Evolutionary conservation across 2,329 filamentous ascomycete genomes (phyloP).

Genomic region (Fusarium pseudoanthophilum): DNA sequence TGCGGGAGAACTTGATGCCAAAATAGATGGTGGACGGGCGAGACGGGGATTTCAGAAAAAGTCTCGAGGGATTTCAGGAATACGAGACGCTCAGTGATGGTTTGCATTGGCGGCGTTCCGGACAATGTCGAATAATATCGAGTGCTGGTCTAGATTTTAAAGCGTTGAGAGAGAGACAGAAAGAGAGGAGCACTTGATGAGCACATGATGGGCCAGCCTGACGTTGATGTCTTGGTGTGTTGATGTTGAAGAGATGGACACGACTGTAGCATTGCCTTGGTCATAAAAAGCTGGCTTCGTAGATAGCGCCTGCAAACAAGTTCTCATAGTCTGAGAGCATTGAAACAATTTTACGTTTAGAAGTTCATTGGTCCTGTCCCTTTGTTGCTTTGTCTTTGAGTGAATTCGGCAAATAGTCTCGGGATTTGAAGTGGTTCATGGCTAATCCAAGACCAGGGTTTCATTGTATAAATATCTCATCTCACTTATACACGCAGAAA

Average conservation of each 20-base stretch:
- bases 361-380: background rate
- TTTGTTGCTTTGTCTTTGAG: background rate
- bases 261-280: constrained; percentile 15
- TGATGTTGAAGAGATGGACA: constrained; percentile 32
- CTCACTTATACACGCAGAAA: background rate
- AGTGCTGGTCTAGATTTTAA: constrained; percentile 51
- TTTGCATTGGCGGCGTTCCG: constrained; percentile 57
- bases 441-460: background rate
- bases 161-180: constrained; percentile 46
- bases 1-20: constrained; percentile 76
- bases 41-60: constrained; percentile 35
- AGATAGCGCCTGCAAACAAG: constrained; percentile 25
- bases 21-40: constrained; percentile 52
- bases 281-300: constrained; percentile 18
- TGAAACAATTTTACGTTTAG: constrained; percentile 21
- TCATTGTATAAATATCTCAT: constrained; percentile 3
- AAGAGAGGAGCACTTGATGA: constrained; percentile 44
- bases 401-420: background rate
- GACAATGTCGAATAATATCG: constrained; percentile 53
- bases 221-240: constrained; percentile 30
- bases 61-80: constrained; percentile 44
- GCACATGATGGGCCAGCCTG: constrained; percentile 36
- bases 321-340: constrained; percentile 9
- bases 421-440: background rate
- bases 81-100: constrained; percentile 49